Conservation (phyloP, 441 rosid species). For the Adansonia rubrostipa region DNA sequence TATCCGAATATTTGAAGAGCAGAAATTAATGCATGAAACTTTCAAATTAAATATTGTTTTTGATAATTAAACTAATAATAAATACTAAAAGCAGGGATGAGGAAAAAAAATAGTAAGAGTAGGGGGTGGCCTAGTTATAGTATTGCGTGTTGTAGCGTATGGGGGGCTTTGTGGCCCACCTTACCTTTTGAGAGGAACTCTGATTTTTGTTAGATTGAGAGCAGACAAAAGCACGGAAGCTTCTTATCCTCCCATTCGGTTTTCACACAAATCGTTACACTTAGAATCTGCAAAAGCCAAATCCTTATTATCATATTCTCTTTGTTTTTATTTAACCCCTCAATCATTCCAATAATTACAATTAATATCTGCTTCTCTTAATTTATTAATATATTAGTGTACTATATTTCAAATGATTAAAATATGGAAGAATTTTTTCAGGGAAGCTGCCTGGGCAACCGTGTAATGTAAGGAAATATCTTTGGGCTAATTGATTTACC, state of each 20-base stretch:
- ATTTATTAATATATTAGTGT: too few species aligned
- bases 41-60: not conserved
- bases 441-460: conserved; percentile 20
- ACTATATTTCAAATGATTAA: not conserved
- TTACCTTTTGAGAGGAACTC: conserved; percentile 37
- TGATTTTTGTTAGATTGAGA: conserved; percentile 48
- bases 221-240: conserved; percentile 65
- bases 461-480: conserved; percentile 15
- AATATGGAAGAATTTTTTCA: not conserved
- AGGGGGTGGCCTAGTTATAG: conserved; percentile 17
- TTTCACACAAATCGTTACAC: conserved; percentile 38
- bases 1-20: too few species aligned
- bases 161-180: conserved; percentile 47
- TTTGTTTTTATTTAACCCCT: not conserved
- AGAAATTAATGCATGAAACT: not conserved
- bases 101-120: not conserved
- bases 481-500: conserved; percentile 22
- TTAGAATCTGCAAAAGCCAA: conserved; percentile 51
- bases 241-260: conserved; percentile 46
- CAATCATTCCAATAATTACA: conserved; percentile 23
- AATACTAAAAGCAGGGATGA: too few species aligned
- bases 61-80: not conserved
- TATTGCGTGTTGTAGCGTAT: conserved; percentile 40
- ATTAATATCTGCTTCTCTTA: not conserved
- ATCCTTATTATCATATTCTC: not conserved